Conservation (phyloP, 345 rosid genomes). For the Moringa oleifera region DNA sequence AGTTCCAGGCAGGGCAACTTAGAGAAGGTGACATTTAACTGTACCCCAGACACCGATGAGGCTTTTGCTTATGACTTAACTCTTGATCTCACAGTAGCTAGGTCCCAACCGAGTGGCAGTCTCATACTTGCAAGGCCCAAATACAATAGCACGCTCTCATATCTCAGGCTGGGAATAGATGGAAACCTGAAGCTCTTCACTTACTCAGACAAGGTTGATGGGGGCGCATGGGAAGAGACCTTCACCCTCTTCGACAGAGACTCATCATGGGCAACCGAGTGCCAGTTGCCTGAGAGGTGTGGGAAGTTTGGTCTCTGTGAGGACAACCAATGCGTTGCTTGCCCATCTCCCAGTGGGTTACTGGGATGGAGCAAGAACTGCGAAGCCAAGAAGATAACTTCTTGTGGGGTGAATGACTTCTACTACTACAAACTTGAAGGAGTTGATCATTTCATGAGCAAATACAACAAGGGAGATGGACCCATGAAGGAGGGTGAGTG, state of each 20-base stretch:
- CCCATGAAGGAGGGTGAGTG: conserved; percentile 37
- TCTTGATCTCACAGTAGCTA: conserved; percentile 12
- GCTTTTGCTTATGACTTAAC: conserved; percentile 22
- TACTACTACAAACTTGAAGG: conserved; percentile 42
- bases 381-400: conserved; percentile 12
- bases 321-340: conserved; percentile 46
- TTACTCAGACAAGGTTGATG: conserved; percentile 28
- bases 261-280: conserved; percentile 23
- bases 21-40: conserved; percentile 2
- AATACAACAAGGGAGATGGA: conserved; percentile 37
- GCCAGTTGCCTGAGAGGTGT: conserved; percentile 37
- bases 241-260: conserved; percentile 31
- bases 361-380: conserved; percentile 46
- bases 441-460: conserved; percentile 44
- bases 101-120: conserved; percentile 12
- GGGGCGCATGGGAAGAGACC: conserved; percentile 36
- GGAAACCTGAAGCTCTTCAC: conserved; percentile 48
- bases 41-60: conserved; percentile 13
- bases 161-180: conserved; percentile 37
- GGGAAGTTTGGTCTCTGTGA: conserved; percentile 47
- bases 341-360: conserved; percentile 34
- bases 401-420: conserved; percentile 18
- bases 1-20: neutral
- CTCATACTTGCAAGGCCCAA: conserved; percentile 24
- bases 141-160: conserved; percentile 37